Base-by-base conservation (phyloP, 2,329 filamentous ascomycete genomes). In the Exophiala oligosperma region DNA sequence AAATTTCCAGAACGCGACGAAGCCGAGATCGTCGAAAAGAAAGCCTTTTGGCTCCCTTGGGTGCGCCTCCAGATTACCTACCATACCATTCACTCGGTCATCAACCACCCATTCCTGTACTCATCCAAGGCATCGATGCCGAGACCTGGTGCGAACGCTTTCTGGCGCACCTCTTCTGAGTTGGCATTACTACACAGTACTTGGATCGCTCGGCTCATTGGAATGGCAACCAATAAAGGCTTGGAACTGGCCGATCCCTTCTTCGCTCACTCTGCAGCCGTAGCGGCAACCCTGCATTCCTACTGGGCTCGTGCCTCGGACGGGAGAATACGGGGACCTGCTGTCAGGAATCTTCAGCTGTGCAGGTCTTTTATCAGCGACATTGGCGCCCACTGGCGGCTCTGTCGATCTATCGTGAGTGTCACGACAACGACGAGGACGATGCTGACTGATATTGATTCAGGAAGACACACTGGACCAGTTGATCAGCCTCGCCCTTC, bases 101-200 rank as follows among this genome's bases (percentile, higher is more conserved):
- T 71, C 5, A 71, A 71, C 28, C 70, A 71, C 44, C 70, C 70
- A 8, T 71, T 71, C 23, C 44, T 63, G 21, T 56, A 61, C 24
- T 57, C 59, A 11, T 55, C 49, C n/a, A 37, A 58, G 11, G 49
- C 56, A 32, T 57, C 47, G 50, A 49, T 50, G 17, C 53, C 56
- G 3, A 35, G 49, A 1, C 56, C 77, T 0, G 81, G 81, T 5
- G 79, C 80, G 0, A 82, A 82, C 54, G 79, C 78, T 0, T 83
- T 83, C 56, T 82, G 80, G 80, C 72, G 78, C 40, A 68, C 78
- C 2, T 81, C 79, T 0, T 81, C 79, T 0, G 80, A 83, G 62
- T 67, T 81, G 11, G 80, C 79, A 0, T 67, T 83, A 1, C 68
- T 82, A 1, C 80, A 83, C 49, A 76, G 78, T 1, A 83, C 80